Evolutionary conservation across 345 rosid species (phyloP).

Genomic region (Laguncularia racemosa): DNA sequence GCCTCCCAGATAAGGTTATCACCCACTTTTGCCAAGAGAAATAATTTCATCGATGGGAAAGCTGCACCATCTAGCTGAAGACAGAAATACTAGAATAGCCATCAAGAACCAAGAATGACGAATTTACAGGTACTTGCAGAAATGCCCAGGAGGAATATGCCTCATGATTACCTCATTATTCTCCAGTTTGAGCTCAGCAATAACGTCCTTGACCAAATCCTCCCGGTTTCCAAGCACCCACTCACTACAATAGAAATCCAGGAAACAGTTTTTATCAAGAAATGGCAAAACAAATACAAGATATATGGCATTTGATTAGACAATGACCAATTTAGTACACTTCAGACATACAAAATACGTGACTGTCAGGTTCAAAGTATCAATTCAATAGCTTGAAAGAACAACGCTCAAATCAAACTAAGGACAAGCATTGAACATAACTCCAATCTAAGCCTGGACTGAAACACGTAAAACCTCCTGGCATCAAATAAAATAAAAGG

Average conservation of each 20-base stretch:
- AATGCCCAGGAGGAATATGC: slow-evolving; percentile 7
- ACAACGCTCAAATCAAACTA: too few species aligned
- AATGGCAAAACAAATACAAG: not conserved
- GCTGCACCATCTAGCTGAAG: not conserved
- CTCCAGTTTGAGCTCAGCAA: slow-evolving; percentile 61
- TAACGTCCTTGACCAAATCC: slow-evolving; percentile 85
- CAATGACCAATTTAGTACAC: too few species aligned
- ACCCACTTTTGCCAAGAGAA: too few species aligned
- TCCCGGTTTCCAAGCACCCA: slow-evolving; percentile 97
- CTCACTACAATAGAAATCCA: slow-evolving; percentile 42
- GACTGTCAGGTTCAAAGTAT: too few species aligned
- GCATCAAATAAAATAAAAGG: too few species aligned
- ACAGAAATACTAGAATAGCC: not conserved
- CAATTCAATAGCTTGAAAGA: too few species aligned
- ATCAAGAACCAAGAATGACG: not conserved
- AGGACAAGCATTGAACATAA: too few species aligned
- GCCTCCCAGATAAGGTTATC: not conserved
- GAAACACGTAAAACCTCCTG: too few species aligned
- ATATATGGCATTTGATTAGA: too few species aligned
- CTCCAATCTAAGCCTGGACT: too few species aligned
- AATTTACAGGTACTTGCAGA: slow-evolving; percentile 3
- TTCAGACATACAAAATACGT: too few species aligned
- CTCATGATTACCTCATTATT: slow-evolving; percentile 62
- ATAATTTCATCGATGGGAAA: too few species aligned
- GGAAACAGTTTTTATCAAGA: slow-evolving; percentile 1